Evolutionary conservation across 805 yeast genomes (phyloP).

Genomic region (Pichia ethanolica): DNA sequence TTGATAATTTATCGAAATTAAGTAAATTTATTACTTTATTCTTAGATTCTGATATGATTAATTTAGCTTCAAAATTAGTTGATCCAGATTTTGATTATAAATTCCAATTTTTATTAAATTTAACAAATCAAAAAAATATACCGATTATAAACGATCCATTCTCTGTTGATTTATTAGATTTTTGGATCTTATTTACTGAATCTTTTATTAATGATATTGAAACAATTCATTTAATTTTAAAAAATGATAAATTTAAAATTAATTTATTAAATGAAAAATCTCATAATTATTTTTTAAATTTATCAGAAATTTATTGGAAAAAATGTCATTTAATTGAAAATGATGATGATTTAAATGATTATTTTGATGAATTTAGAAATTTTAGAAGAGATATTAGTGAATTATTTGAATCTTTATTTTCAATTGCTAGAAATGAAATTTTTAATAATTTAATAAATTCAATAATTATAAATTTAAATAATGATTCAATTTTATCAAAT

Average conservation of each 20-base stretch:
- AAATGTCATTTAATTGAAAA: conserved; percentile 46
- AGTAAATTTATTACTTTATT: conserved; percentile 39
- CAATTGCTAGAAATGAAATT: conserved; percentile 50
- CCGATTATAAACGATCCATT: conserved; percentile 56
- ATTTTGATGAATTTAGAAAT: conserved; percentile 48
- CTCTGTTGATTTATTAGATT: conserved; percentile 47
- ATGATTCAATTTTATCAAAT: conserved; percentile 14
- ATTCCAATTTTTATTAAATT: conserved; percentile 40
- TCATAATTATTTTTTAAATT: conserved; percentile 36
- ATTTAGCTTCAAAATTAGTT: conserved; percentile 33
- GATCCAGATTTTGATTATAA: conserved; percentile 32
- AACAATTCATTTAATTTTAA: conserved; percentile 24
- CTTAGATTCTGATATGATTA: conserved; percentile 39
- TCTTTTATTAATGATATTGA: conserved; percentile 44
- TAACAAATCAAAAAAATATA: conserved; percentile 49
- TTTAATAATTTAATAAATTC: conserved; percentile 36
- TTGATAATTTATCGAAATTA: conserved; percentile 34
- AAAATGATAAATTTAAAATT: conserved; percentile 27
- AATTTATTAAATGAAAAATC: conserved; percentile 27
- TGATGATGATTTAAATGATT: conserved; percentile 25
- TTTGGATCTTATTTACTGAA: conserved; percentile 66
- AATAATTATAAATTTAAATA: conserved; percentile 24
- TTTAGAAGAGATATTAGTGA: conserved; percentile 75
- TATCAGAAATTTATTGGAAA: conserved; percentile 60
- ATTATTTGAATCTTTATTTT: conserved; percentile 62